A percentile compares a stretch with the other conserved stretches of the same genome.
These are phyloP conservation scores for Rhodotorula sp. DNA, from an alignment of 1,284 basidiomycete species.

Conservation along the genomic window DNA sequence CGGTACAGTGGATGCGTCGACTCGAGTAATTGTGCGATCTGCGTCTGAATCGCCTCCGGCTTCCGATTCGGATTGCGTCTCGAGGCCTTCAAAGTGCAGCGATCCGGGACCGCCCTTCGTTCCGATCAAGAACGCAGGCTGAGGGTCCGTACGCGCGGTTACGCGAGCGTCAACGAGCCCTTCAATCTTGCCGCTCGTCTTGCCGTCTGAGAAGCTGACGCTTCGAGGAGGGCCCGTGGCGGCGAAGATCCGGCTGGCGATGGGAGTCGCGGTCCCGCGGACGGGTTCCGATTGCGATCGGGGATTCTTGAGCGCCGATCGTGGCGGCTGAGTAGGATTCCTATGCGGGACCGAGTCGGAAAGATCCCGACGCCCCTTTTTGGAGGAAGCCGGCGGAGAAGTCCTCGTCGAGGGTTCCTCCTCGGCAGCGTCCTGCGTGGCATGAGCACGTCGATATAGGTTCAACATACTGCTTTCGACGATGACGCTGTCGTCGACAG, in stretches of 20 bases:
- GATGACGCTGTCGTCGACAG: conserved; percentile 8
- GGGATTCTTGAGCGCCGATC: conserved; percentile 31
- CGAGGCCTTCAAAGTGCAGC: conserved; percentile 7
- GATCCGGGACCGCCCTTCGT: conserved; percentile 11
- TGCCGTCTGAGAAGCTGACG: conserved; percentile 92
- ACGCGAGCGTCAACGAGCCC: conserved; percentile 54
- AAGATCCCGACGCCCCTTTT: too few species aligned
- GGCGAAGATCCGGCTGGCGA: background rate
- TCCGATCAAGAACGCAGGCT: background rate
- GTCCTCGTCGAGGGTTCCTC: conserved; percentile 49
- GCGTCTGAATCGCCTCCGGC: conserved; percentile 6
- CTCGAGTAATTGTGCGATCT: conserved; percentile 2
- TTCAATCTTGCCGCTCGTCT: conserved; percentile 74
- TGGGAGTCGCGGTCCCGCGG: conserved; percentile 11
- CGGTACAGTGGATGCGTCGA: too few species aligned
- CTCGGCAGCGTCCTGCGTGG: background rate
- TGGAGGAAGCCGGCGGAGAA: conserved; percentile 48
- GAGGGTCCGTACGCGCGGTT: background rate
- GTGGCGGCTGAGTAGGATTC: conserved; percentile 8
- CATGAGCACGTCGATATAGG: conserved; percentile 4
- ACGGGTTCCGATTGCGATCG: conserved; percentile 22
- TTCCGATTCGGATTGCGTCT: background rate
- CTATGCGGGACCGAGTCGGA: too few species aligned
- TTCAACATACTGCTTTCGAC: conserved; percentile 53
- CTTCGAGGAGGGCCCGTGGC: conserved; percentile 60